Evolutionary conservation across 306 rosid genomes (phyloP).

Genomic region (cucumber (Cucumis sativus)): DNA sequence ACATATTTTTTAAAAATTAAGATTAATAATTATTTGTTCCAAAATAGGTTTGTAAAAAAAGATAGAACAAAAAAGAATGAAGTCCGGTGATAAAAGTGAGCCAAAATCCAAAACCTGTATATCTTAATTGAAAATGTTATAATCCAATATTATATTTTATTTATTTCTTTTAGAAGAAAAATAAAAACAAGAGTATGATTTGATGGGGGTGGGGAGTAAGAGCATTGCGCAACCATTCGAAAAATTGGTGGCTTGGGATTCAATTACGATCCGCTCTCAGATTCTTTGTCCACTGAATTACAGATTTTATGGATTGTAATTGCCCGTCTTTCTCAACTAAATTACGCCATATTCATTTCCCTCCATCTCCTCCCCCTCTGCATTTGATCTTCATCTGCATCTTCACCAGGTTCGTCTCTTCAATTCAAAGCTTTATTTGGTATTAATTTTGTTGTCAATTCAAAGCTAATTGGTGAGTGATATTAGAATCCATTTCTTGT

Average conservation of each 20-base stretch:
- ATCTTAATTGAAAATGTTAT: too few relatives aligned
- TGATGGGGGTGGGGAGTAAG: background rate
- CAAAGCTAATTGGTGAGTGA: background rate
- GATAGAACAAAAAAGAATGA: too few relatives aligned
- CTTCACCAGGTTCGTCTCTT: background rate
- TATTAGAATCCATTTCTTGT: background rate
- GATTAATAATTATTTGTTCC: too few relatives aligned
- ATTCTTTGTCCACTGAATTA: background rate
- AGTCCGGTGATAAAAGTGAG: too few relatives aligned
- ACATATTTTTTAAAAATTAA: too few relatives aligned
- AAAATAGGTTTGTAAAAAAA: too few relatives aligned
- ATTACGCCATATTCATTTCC: background rate
- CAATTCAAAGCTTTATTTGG: background rate
- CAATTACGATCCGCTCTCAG: background rate
- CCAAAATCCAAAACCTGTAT: too few relatives aligned
- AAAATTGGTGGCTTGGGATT: constrained; percentile 10
- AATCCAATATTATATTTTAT: background rate
- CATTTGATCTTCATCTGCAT: constrained; percentile 1
- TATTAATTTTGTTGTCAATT: background rate
- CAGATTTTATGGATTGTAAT: background rate
- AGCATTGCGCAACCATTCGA: constrained; percentile 4
- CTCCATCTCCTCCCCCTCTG: background rate
- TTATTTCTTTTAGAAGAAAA: too few relatives aligned
- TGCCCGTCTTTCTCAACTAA: background rate
- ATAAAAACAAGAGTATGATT: background rate